These are phyloP conservation scores for Moringa oleifera DNA, from an alignment of 345 rosid genomes.

Conservation along the genomic window DNA sequence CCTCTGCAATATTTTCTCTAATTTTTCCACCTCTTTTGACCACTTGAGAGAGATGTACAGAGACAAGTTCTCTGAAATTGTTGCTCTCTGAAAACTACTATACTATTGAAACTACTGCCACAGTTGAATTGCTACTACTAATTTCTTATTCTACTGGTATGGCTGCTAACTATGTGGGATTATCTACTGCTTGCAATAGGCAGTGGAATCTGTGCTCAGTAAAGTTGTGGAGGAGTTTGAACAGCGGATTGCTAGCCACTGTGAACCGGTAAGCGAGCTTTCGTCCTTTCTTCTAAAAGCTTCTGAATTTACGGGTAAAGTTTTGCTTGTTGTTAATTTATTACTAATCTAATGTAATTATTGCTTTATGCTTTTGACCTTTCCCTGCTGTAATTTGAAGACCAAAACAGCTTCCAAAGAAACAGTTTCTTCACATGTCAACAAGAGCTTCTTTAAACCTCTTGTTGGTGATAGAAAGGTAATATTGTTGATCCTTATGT, in stretches of 20 bases:
- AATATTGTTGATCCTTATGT: conserved; percentile 16
- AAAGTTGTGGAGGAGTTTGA: conserved; percentile 87
- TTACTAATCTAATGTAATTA: conserved; percentile 1
- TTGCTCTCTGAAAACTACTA: neutral
- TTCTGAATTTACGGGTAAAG: conserved; percentile 9
- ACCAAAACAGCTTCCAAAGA: conserved; percentile 41
- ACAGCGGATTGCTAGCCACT: conserved; percentile 64
- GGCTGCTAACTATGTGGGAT: conserved; percentile 17
- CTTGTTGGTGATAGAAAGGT: conserved; percentile 50
- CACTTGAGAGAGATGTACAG: neutral
- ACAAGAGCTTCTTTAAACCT: conserved; percentile 40
- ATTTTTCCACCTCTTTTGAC: no score
- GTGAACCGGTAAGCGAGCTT: conserved; percentile 46
- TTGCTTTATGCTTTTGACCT: neutral
- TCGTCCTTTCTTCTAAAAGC: conserved; percentile 8
- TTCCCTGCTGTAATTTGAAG: conserved; percentile 30
- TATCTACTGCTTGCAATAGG: conserved; percentile 36
- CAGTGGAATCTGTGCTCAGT: conserved; percentile 87
- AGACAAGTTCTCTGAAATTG: neutral
- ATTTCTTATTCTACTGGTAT: conserved; percentile 3
- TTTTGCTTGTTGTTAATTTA: neutral
- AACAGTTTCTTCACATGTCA: conserved; percentile 33
- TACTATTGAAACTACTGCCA: neutral
- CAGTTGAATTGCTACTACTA: neutral
- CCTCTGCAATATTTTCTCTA: no score